Percentiles rank a stretch among this genome's conserved stretches.
Evolutionary conservation across 1,139 yeast genomes (phyloP).

Genomic region (Nakaseomyces sp.): DNA sequence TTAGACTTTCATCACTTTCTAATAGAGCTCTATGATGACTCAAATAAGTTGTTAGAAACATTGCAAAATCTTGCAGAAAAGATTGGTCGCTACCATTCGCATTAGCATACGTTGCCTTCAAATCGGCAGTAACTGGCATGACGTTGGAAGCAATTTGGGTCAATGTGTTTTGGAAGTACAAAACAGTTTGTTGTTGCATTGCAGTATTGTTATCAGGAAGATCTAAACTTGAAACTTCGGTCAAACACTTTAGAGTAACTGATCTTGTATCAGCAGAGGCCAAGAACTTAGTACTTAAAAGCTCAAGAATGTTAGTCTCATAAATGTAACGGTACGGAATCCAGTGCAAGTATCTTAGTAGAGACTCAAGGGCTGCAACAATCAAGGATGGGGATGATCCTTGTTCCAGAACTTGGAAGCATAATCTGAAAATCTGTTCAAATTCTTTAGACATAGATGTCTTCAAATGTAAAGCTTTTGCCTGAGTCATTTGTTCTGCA

Average conservation of each 20-base stretch:
- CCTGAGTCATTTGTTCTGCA: constrained; percentile 93
- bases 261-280: constrained; percentile 76
- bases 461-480: constrained; percentile 77
- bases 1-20: constrained; percentile 52
- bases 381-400: constrained; percentile 76
- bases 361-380: constrained; percentile 74
- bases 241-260: constrained; percentile 78
- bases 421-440: constrained; percentile 83
- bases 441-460: constrained; percentile 82
- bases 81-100: constrained; percentile 86
- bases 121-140: constrained; percentile 67
- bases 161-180: constrained; percentile 66
- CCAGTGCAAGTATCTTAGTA: constrained; percentile 87
- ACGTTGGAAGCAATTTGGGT: constrained; percentile 56
- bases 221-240: constrained; percentile 71
- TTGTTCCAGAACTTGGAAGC: constrained; percentile 87
- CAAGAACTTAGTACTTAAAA: constrained; percentile 68
- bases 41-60: constrained; percentile 81
- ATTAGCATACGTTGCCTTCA: constrained; percentile 60
- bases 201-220: constrained; percentile 52
- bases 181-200: constrained; percentile 43
- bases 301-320: constrained; percentile 69
- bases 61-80: constrained; percentile 88
- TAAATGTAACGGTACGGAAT: constrained; percentile 83
- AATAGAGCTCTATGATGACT: constrained; percentile 66